Evolutionary conservation across 108 stramenopile species (phyloP), one percentile per base, ranked within the genome.

Genomic region (Bacterosira constricta): DNA sequence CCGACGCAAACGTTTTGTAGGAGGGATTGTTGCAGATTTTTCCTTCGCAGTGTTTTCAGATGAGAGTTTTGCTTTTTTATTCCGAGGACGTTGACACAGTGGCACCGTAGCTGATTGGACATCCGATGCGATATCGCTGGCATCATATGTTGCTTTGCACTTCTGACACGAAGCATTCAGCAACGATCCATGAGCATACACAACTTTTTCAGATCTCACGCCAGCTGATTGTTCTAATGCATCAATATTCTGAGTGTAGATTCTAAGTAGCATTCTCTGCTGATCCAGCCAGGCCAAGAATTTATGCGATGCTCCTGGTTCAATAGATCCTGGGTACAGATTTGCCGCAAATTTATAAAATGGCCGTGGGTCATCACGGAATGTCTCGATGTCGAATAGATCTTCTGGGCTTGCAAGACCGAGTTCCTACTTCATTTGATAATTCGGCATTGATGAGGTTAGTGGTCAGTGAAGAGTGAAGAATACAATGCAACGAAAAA

Each of bases 241-340:
- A 72, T 95, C 94, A 53, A 95, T 90, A 68, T 95, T 95, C 61
- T 95, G 94, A 15, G 83, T 92, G 39, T 90, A 90, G 0, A 92
- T 69, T 21, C 94, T 75, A 45, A 86, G 81, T 10, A 95, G 68
- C 75, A 73, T 88, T 31, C 78, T 79, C 35, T 76, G 45, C 57
- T 77, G 56, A 60, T 95, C 81, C 56, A 95, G 63, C 52, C 83
- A 51, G 0, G 87, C 86, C 62, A 95, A 68, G 38, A 95, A 83
- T 34, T 80, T 80, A 78, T 95, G 94, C 1, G 88, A 88, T 64
- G 86, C 76, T 29, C 83, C 83, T 1, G 90, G 90, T 18, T 69
- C 54, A 9, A 87, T 69, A 23, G 67, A 54, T 34, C 76, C 86
- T 37, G 77, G 74, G 47, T 67, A 67, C 0, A 80, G 66, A 25